Evolutionary conservation across 805 yeast species (phyloP).

Genomic region (Barnettozyma pratensis): DNA sequence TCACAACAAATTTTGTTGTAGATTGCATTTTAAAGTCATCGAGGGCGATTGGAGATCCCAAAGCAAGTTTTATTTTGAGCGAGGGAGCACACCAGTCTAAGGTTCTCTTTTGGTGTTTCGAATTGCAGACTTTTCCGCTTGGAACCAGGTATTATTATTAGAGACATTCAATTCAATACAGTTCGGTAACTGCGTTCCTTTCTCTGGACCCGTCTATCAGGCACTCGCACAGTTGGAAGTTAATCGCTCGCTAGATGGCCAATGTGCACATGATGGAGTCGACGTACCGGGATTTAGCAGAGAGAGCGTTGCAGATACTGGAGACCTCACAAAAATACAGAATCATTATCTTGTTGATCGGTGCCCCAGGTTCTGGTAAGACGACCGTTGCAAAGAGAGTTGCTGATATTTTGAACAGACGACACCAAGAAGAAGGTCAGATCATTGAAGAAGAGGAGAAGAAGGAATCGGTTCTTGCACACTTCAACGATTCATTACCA

Average conservation of each 20-base stretch:
- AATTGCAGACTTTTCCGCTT: too few species aligned
- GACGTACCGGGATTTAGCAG: constrained; percentile 26
- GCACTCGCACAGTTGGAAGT: neutral
- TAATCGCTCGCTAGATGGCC: constrained; percentile 5
- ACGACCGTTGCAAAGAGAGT: constrained; percentile 56
- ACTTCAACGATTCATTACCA: constrained; percentile 10
- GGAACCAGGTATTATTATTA: too few species aligned
- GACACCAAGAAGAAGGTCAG: constrained; percentile 17
- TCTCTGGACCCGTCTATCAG: too few species aligned
- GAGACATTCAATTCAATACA: too few species aligned
- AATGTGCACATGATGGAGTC: constrained; percentile 24
- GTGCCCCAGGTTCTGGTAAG: constrained; percentile 86
- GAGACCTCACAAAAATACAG: constrained; percentile 33
- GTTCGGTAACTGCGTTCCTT: too few species aligned
- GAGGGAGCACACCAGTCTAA: too few species aligned
- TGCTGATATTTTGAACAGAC: constrained; percentile 34
- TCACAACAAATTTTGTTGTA: too few species aligned
- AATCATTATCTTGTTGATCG: constrained; percentile 56
- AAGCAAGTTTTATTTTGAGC: too few species aligned
- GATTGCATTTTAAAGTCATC: too few species aligned
- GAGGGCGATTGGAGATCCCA: too few species aligned
- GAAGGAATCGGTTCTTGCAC: constrained; percentile 2
- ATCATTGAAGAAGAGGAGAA: neutral
- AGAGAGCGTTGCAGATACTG: constrained; percentile 27
- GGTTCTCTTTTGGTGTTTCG: too few species aligned